These are phyloP conservation scores for Entomortierella beljakovae DNA, from an alignment of 192 early-diverging fungal species.

Conservation along the genomic window DNA sequence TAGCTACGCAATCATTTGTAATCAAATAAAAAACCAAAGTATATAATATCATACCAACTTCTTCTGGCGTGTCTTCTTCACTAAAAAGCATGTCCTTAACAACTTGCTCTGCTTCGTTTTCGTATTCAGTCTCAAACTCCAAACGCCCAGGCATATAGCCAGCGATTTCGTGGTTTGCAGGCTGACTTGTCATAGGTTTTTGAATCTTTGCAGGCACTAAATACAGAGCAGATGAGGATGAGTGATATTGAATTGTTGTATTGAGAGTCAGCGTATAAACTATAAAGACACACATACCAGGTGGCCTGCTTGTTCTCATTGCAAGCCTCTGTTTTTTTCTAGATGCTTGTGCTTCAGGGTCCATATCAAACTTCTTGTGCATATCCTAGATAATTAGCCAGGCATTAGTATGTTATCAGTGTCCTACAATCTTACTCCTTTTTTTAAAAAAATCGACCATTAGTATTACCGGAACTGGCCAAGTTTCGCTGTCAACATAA, in stretches of 20 bases:
- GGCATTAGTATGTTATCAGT: neutral
- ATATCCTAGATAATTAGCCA: conserved; percentile 63
- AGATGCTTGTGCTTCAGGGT: conserved; percentile 55
- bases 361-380: conserved; percentile 73
- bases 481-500: conserved; percentile 78
- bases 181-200: conserved; percentile 81
- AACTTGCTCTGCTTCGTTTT: conserved; percentile 94
- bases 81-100: conserved; percentile 95
- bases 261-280: neutral
- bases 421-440: neutral
- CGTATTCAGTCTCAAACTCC: conserved; percentile 97
- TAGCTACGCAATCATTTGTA: no score
- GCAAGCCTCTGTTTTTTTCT: conserved; percentile 51
- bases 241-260: neutral
- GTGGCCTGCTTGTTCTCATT: conserved; percentile 23
- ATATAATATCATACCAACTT: conserved; percentile 66
- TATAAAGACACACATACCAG: conserved; percentile 19
- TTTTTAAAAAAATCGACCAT: neutral
- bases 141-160: conserved; percentile 97
- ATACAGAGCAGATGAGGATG: neutral
- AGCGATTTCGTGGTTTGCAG: conserved; percentile 95
- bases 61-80: conserved; percentile 87
- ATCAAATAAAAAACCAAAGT: neutral
- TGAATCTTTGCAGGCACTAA: conserved; percentile 42
- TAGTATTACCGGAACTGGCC: conserved; percentile 84